Base-by-base conservation (phyloP, 805 yeast species). In the Sugiyamaella americana region DNA sequence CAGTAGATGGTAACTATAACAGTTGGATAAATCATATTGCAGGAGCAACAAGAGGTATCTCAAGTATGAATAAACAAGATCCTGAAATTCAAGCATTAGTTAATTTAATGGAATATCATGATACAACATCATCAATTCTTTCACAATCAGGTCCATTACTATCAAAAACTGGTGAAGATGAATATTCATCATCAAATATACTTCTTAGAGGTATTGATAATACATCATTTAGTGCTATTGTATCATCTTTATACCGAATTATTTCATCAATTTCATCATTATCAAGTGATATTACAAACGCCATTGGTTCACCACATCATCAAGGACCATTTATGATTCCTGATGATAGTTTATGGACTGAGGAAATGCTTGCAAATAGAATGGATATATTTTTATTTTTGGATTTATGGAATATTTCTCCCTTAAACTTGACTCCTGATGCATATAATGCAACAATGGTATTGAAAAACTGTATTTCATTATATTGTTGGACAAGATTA, bases 21-120 rank as follows among this genome's bases (percentile, higher is more conserved):
- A 40, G 23, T 19, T 52, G 56, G 56, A 23, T 47, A 21, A 39
- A 41, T 23, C 56, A 52, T 44, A 40, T 52, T 24, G 24, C 23
- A 8, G 54, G 54, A 3, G 54, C 56, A 17, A 30, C 46, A 3
- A 17, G 37, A 11, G 52, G 49, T 4, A 40, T 43, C 10, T 22
- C 39, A 37, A 22, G 39, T 6, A 32, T 43, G 23, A 34, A 38
- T 13, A 34, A 29, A n/a, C 34, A 6, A 8, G 41, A 22, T 26
- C 37, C 40, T 19, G 41, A 43, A 23, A 37, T 46, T 8, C 26
- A 38, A 17, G 23, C 19, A 2, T 42, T 52, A 6, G 17, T 36
- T 19, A 42, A 41, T n/a, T 39, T 39, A 16, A 32, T 52, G 20
- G 50, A 32, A 23, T 50, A 50, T 43, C 56, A 52, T 37, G 51